Evolutionary conservation across 169 alveolate genomes (phyloP).

Genomic region (Sarcocystis neurona): DNA sequence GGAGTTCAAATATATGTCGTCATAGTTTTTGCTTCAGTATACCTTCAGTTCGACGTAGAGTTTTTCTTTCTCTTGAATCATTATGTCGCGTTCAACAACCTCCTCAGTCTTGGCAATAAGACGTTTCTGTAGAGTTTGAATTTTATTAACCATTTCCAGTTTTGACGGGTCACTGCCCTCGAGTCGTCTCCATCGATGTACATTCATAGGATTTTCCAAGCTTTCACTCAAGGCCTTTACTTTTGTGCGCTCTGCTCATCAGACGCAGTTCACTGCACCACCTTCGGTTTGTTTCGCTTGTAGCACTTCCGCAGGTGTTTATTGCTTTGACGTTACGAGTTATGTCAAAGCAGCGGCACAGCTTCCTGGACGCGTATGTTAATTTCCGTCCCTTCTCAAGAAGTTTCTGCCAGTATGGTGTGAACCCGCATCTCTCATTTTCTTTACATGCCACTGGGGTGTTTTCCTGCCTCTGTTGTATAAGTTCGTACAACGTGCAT

Average conservation of each 20-base stretch:
- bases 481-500: no score
- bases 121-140: slow-evolving; percentile 89
- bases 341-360: no score
- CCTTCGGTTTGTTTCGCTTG: no score
- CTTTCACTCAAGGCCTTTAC: slow-evolving; percentile 91
- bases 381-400: no score
- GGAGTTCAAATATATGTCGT: not conserved
- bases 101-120: slow-evolving; percentile 93
- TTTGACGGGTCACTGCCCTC: slow-evolving; percentile 93
- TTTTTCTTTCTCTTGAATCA: slow-evolving; percentile 92
- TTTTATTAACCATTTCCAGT: slow-evolving; percentile 87
- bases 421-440: no score
- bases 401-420: no score
- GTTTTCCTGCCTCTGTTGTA: no score
- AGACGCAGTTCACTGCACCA: no score
- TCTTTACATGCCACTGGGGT: no score
- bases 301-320: no score
- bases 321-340: no score
- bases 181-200: slow-evolving; percentile 90
- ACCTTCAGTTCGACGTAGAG: slow-evolving; percentile 89
- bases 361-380: no score
- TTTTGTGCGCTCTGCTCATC: slow-evolving; percentile 88
- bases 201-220: slow-evolving; percentile 92
- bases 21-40: not conserved
- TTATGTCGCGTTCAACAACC: slow-evolving; percentile 86